phyloP scores from a whole-genome alignment of 202 grass and related monocot species.

The Zoysia matrella region DNA sequence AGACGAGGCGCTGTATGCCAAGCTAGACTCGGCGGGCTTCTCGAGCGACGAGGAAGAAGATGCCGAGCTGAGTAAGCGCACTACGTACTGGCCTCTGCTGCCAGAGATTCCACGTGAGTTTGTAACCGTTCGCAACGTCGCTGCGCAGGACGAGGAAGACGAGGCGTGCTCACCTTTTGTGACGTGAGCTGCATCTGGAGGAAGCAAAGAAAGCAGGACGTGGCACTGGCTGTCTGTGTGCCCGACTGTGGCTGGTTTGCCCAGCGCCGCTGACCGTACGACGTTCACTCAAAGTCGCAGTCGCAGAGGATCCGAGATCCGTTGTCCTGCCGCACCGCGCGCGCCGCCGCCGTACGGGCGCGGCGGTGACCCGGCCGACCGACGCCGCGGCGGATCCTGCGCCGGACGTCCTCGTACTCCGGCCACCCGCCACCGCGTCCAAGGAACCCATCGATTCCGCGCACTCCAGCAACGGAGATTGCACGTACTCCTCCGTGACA shows the following conservation, averaged over 20 bases:
- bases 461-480: neutral
- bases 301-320: too few relatives aligned
- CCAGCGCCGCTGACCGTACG: too few relatives aligned
- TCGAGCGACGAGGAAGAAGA: conserved; percentile 71
- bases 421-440: neutral
- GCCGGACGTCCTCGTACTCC: neutral
- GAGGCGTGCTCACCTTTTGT: neutral
- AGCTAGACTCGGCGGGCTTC: conserved; percentile 60
- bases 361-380: too few relatives aligned
- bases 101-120: neutral
- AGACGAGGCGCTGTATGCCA: conserved; percentile 73
- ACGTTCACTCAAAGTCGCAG: too few relatives aligned
- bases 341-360: neutral
- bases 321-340: too few relatives aligned
- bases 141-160: conserved; percentile 50
- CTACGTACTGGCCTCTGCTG: neutral
- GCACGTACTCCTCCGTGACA: neutral
- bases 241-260: too few relatives aligned
- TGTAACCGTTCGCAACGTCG: neutral
- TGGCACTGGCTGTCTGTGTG: too few relatives aligned
- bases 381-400: neutral
- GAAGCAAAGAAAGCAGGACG: conserved; percentile 6
- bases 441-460: too few relatives aligned
- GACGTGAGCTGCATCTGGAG: conserved; percentile 44
- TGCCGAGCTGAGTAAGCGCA: conserved; percentile 51